Evolutionary conservation across 257 asterid species (phyloP).

Genomic region (Fraxinus pennsylvanica): DNA sequence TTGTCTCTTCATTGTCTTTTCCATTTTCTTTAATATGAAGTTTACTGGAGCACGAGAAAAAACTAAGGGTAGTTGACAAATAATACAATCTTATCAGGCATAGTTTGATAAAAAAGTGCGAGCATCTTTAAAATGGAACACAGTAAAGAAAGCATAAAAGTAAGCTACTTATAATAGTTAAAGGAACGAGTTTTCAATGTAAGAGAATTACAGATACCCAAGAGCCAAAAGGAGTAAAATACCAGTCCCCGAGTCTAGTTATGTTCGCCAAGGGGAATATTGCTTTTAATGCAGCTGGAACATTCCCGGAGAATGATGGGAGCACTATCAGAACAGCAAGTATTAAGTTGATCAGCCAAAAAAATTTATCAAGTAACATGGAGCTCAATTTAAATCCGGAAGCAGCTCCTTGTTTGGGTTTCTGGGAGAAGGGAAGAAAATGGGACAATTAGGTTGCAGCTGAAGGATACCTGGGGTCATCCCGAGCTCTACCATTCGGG

Average conservation of each 20-base stretch:
- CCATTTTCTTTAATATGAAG: background rate
- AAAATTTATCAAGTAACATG: background rate
- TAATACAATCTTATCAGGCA: background rate
- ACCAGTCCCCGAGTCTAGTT: slow-evolving; percentile 94
- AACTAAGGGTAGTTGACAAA: background rate
- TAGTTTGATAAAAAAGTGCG: background rate
- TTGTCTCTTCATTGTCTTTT: background rate
- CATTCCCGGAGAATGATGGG: slow-evolving; percentile 98
- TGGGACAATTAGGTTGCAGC: background rate
- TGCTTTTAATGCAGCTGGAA: slow-evolving; percentile 83
- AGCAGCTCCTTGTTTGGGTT: background rate
- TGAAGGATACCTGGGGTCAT: slow-evolving; percentile 87
- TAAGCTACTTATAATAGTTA: background rate
- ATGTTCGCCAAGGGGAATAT: slow-evolving; percentile 82
- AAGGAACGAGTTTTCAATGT: slow-evolving; percentile 18
- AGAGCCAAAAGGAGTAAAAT: slow-evolving; percentile 27
- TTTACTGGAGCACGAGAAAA: slow-evolving; percentile 11
- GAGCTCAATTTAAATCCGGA: background rate
- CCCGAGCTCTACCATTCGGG: slow-evolving; percentile 85
- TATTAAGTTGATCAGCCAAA: slow-evolving; percentile 26
- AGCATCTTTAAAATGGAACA: slow-evolving; percentile 1
- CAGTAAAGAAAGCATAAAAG: background rate
- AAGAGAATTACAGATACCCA: slow-evolving; percentile 8
- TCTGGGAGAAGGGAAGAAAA: background rate
- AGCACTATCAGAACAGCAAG: slow-evolving; percentile 54